Evolutionary conservation across 805 yeast species (phyloP), one percentile per base, ranked within the genome.

Genomic region (Metschnikowia santaceciliae): DNA sequence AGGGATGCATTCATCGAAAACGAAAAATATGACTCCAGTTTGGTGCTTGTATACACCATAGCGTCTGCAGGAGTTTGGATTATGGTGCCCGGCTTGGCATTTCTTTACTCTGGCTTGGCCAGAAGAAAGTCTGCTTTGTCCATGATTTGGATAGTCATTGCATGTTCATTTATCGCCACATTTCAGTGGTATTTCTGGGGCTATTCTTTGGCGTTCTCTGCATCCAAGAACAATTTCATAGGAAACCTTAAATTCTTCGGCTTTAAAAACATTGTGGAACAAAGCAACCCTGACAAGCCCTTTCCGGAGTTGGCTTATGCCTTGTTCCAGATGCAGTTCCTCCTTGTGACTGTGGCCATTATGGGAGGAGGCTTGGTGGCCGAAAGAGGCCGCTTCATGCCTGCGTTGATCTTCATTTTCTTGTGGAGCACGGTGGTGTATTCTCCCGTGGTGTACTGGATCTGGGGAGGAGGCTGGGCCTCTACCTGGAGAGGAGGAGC

Each of bases 141-240:
- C 15, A 79, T 89, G 79, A 83, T 90, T 32, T 89, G 95, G 87
- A 81, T 85, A 7, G 82, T 81, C n/a, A 65, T 89, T 38, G 79
- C 84, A 78, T 79, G 90, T 5, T 82, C 88, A 5, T 77, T 86
- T 56, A 82, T 90, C 6, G 90, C 87, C 1, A 77, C 82, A 48
- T 81, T 90, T 63, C 96, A 90, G 65, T 92, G 98, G 98, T 92
- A 90, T 68, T 90, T 92, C 65, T 94, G 98, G 97, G 99, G 98
- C 55, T 92, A 89, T 66, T 89, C 97, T 0, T 70, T 92, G 40
- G 95, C 98, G 3, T 90, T 94, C 62, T 82, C 92, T 0, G 61
- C 77, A n/a, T 90, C 96, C 1, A 73, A 84, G 33, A 90, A 91
- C 68, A 82, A 84, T 41, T 94, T 84, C 66, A 92, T 92, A 59